Evolutionary conservation across 1,284 basidiomycete genomes (phyloP), one percentile per base, ranked within the genome.

Genomic region (Heterobasidion occidentale): DNA sequence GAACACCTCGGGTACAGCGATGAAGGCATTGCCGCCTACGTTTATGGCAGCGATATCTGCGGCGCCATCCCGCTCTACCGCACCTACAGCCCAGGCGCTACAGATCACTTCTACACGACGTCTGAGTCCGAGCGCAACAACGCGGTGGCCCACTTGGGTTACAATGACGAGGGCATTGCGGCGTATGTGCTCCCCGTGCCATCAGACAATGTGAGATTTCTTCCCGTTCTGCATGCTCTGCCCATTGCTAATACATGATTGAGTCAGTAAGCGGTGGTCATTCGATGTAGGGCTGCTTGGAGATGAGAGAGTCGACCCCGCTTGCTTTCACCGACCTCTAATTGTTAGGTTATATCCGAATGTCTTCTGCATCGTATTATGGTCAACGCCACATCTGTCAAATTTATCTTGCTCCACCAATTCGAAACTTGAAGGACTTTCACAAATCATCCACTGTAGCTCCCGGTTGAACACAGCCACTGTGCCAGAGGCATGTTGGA

Each of bases 71-170:
- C 59, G 34, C 46, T 62, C 14, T 59, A 58, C 45, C 56, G 59
- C 49, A 14, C 57, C 9, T 59, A 48, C 38, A 52, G 51, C 45
- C 9, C 44, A 3, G 19, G 11, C 46, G 46, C 36, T 11, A 36
- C 14, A n/a, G 50, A 61, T 51, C 60, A 59, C 45, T 57, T 61
- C 56, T 61, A 61, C 42, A 61, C 50, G 12, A 51, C 50, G n/a
- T 36, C 33, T 36, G 50, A 11, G 46, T 15, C 55, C n/a, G 46
- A 48, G 47, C 49, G 3, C 46, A 27, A 33, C 11, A 48, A 17
- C 3, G 46, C 46, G 0, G 46, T 48, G 17, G 46, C 17, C 9
- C 11, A 33, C 3, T 19, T 19, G n/a, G 46, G 46, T 11, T 48
- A 48, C 27, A 33, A 3, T 20, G 11, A 19, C 27, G 46, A 48